Evolutionary conservation across 352 stramenopile species (phyloP).

Genomic region (Pythium aphanidermatum): DNA sequence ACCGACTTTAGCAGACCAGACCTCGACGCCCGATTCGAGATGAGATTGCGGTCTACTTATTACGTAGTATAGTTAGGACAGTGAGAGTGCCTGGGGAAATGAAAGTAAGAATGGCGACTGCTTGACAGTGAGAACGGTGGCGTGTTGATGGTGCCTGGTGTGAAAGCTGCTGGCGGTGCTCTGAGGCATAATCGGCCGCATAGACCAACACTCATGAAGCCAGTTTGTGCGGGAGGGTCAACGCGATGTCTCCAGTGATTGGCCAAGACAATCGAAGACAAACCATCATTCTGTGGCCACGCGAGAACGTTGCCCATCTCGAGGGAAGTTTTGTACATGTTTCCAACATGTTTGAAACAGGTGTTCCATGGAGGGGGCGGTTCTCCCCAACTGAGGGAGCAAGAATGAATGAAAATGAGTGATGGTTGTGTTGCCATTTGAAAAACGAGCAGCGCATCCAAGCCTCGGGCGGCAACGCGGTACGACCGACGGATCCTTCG

Average conservation of each 20-base stretch:
- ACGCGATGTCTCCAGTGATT: no score
- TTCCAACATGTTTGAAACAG: conserved; percentile 13
- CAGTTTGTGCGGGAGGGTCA: conserved; percentile 2
- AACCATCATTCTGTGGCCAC: conserved; percentile 14
- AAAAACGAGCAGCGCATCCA: conserved; percentile 28
- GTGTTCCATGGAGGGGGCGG: conserved; percentile 1
- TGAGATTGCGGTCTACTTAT: no score
- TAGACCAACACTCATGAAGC: conserved; percentile 19
- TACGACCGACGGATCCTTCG: conserved; percentile 3
- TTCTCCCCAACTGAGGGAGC: conserved; percentile 1
- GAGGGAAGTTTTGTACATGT: conserved; percentile 14
- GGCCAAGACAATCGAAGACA: conserved; percentile 7
- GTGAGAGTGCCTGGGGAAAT: no score
- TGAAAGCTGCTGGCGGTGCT: no score
- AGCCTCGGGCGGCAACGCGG: conserved; percentile 7
- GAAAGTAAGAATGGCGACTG: no score
- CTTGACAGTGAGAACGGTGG: no score
- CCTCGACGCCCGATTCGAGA: no score
- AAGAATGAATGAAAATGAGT: conserved; percentile 41
- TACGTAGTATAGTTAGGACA: no score
- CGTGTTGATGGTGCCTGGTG: no score
- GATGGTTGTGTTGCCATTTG: conserved; percentile 39
- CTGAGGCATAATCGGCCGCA: no score
- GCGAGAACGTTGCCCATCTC: conserved; percentile 18
- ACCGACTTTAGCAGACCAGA: no score